Conservation (phyloP, 331 rosid species). For the Acacia pycnantha region DNA sequence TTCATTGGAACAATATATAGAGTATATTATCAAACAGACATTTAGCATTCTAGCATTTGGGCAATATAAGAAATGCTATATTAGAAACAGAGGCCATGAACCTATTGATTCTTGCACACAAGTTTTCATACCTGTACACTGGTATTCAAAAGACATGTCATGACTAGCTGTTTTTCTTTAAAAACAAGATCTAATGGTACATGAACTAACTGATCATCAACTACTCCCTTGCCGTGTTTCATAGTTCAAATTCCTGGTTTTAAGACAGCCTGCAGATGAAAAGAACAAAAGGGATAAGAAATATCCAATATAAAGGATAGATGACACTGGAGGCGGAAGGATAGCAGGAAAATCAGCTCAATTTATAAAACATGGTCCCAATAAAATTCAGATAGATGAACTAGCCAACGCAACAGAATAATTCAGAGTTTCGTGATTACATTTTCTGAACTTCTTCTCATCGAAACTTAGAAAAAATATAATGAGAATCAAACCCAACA, state of each 20-base stretch:
- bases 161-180: too few species aligned
- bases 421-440: not conserved
- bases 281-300: slow-evolving; percentile 5
- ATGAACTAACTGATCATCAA: slow-evolving; percentile 79
- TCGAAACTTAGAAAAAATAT: too few species aligned
- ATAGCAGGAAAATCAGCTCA: slow-evolving; percentile 2
- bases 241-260: slow-evolving; percentile 29
- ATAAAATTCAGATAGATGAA: not conserved
- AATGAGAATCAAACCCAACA: too few species aligned
- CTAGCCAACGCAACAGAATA: slow-evolving; percentile 9
- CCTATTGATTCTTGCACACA: too few species aligned
- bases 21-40: not conserved
- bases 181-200: not conserved
- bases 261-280: not conserved
- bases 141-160: too few species aligned
- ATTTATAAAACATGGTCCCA: not conserved
- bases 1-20: not conserved
- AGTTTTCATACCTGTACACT: too few species aligned
- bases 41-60: not conserved
- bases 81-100: too few species aligned
- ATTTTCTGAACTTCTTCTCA: not conserved
- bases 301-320: not conserved
- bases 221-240: slow-evolving; percentile 69
- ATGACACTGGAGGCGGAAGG: not conserved
- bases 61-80: too few species aligned